Base-by-base conservation (phyloP, 2,329 filamentous ascomycete genomes). In the Aureobasidium leucospermi region DNA sequence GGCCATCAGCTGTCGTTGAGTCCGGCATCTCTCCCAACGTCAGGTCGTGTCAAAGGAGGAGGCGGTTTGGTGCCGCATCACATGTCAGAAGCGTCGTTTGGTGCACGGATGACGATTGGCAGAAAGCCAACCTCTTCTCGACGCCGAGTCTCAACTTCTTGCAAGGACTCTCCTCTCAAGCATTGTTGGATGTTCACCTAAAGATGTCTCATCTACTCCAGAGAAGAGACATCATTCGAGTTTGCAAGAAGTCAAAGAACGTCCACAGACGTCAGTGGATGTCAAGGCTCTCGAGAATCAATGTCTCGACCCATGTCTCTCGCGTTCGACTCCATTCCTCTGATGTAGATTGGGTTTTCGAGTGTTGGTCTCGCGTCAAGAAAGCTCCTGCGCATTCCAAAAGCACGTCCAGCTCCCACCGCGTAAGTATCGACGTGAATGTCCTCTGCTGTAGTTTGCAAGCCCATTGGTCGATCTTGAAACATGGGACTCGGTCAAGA, bases 1-100 rank as follows among this genome's bases (percentile, higher is more conserved):
- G 10, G 48, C 61, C 62, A 64, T 64, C 34, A 32, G 31, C 46
- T 39, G 32, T 39, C 32, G 29, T 46, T 41, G 41, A 41, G 11
- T 45, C 29, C 39, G 19, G 39, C 58, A 46, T 39, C 32, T 43
- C 32, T 32, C 36, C 52, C 29, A 56, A 56, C 39, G 42, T 43
- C 15, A 56, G 23, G 29, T 56, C 8, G 51, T 49, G 48, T 52
- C 13, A 49, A 32, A 16, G n/a, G 32, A 49, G n/a, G 16, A 49
- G 31, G 32, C 31, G 32, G 47, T 36, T 49, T 49, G 41, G 34
- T 55, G 38, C 51, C 28, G 51, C 51, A 4, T 55, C 51, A 55
- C 51, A 55, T 38, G 47, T 41, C 38, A 36, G 34, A 36, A 46
- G 23, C 15, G 29, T 32, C 15, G 45, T 16, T 23, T 9, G 45